A percentile compares a stretch with the other conserved stretches of the same genome.
Evolutionary conservation across 1,139 yeast genomes (phyloP).

Genomic region (Kurtzmaniella quercitrusa): DNA sequence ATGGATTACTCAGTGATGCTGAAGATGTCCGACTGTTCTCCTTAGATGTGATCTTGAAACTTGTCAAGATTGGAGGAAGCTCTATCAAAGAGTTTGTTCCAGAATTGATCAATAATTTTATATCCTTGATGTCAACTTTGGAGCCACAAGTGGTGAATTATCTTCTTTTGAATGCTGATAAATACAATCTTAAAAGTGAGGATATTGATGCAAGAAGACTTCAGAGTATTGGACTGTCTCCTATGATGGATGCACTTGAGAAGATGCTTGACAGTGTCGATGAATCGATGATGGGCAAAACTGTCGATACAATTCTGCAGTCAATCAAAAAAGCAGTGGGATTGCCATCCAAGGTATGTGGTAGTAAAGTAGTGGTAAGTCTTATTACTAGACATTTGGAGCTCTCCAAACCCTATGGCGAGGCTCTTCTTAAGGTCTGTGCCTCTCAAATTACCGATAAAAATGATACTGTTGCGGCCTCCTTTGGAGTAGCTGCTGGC

Average conservation of each 20-base stretch:
- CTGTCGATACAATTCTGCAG: slow-evolving; percentile 43
- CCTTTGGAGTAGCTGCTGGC: slow-evolving; percentile 82
- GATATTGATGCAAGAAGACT: slow-evolving; percentile 77
- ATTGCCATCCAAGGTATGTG: slow-evolving; percentile 85
- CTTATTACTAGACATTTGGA: slow-evolving; percentile 57
- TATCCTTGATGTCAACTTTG: slow-evolving; percentile 72
- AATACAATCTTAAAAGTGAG: slow-evolving; percentile 67
- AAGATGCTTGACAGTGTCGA: slow-evolving; percentile 58
- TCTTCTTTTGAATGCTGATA: slow-evolving; percentile 81
- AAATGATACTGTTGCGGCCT: slow-evolving; percentile 66
- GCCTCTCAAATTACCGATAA: slow-evolving; percentile 60
- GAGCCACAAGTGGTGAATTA: slow-evolving; percentile 92
- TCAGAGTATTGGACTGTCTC: slow-evolving; percentile 73
- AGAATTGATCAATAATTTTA: slow-evolving; percentile 61
- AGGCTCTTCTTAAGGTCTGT: slow-evolving; percentile 55
- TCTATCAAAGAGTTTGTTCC: slow-evolving; percentile 69
- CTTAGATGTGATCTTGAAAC: slow-evolving; percentile 62
- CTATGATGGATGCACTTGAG: slow-evolving; percentile 87
- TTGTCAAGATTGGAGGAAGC: slow-evolving; percentile 59
- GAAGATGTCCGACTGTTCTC: slow-evolving; percentile 81
- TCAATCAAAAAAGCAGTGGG: slow-evolving; percentile 74
- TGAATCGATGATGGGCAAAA: slow-evolving; percentile 46
- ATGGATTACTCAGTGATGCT: slow-evolving; percentile 80
- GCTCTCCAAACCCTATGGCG: slow-evolving; percentile 57
- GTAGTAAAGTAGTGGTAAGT: slow-evolving; percentile 69